A percentile compares a stretch with the other conserved stretches of the same genome.
Conservation (phyloP, 106 monocot genomes). For the Alisma plantagoaquatica region DNA sequence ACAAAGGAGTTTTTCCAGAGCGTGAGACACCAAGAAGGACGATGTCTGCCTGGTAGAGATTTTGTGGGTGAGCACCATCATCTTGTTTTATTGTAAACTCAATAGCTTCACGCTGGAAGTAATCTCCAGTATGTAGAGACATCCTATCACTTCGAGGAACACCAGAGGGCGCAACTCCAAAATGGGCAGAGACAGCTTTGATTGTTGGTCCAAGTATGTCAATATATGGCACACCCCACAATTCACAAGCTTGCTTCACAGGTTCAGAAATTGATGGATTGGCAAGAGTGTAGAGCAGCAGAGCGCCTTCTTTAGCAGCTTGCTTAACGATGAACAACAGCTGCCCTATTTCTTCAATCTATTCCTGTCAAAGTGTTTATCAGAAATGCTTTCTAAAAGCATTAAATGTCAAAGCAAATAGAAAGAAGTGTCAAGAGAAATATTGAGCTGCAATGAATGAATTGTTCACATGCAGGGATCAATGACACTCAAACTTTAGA, state of each 20-base stretch:
- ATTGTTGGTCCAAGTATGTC: constrained; percentile 66
- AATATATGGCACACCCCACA: constrained; percentile 48
- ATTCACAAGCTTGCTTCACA: constrained; percentile 48
- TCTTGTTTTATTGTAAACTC: constrained; percentile 92
- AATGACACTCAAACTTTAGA: no score
- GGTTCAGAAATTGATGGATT: constrained; percentile 58
- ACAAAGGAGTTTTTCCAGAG: constrained; percentile 80
- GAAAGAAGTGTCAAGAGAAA: no score
- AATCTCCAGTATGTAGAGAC: constrained; percentile 44
- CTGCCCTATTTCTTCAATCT: constrained; percentile 55
- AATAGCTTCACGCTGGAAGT: constrained; percentile 78
- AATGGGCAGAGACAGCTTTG: constrained; percentile 66
- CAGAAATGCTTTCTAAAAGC: no score
- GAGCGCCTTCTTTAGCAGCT: constrained; percentile 70
- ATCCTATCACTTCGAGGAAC: constrained; percentile 49
- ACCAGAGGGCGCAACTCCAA: constrained; percentile 70
- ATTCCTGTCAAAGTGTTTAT: no score
- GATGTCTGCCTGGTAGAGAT: constrained; percentile 47
- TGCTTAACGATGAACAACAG: constrained; percentile 66
- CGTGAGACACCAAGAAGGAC: constrained; percentile 81
- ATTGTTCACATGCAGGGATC: no score
- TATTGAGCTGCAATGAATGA: no score
- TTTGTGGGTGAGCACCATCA: constrained; percentile 64
- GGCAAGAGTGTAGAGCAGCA: constrained; percentile 70
- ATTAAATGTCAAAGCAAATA: no score